A percentile compares a stretch with the other conserved stretches of the same genome.
Conservation (phyloP, 768 basidiomycete species). For the Cubamyces sp. region DNA sequence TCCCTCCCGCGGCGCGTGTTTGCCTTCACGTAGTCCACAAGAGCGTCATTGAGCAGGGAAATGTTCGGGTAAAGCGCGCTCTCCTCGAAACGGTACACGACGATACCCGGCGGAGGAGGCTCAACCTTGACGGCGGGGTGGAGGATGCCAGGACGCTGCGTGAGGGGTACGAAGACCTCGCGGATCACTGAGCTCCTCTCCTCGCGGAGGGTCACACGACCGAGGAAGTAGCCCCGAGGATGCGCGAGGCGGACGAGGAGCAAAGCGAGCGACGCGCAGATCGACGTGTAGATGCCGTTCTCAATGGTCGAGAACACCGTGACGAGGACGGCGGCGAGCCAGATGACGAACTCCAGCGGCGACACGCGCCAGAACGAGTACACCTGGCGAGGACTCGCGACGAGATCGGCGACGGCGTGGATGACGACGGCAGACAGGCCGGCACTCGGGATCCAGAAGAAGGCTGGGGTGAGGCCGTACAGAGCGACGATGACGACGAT, state of each 20-base stretch:
- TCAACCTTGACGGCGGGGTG: constrained; percentile 73
- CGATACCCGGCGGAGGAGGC: constrained; percentile 81
- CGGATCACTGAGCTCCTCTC: constrained; percentile 48
- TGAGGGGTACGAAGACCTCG: constrained; percentile 85
- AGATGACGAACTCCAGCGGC: constrained; percentile 91
- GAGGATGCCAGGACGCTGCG: constrained; percentile 55
- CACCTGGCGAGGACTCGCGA: constrained; percentile 81
- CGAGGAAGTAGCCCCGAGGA: constrained; percentile 90
- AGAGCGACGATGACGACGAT: constrained; percentile 91
- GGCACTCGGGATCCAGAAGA: constrained; percentile 86
- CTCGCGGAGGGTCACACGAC: constrained; percentile 68
- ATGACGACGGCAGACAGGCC: constrained; percentile 94
- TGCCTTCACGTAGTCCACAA: constrained; percentile 83
- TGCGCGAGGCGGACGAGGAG: constrained; percentile 86
- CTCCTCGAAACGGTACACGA: constrained; percentile 93
- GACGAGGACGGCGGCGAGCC: constrained; percentile 82
- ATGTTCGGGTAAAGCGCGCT: constrained; percentile 86
- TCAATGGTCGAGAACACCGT: constrained; percentile 95
- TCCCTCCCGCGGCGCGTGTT: constrained; percentile 80
- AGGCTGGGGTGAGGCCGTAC: constrained; percentile 91
- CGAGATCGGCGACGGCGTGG: constrained; percentile 87
- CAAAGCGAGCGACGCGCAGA: constrained; percentile 76
- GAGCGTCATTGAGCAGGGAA: constrained; percentile 63
- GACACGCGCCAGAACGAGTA: constrained; percentile 94
- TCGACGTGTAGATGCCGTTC: constrained; percentile 87